Base-by-base conservation (phyloP, 805 yeast genomes). In the Monosporozyma aquatica region DNA sequence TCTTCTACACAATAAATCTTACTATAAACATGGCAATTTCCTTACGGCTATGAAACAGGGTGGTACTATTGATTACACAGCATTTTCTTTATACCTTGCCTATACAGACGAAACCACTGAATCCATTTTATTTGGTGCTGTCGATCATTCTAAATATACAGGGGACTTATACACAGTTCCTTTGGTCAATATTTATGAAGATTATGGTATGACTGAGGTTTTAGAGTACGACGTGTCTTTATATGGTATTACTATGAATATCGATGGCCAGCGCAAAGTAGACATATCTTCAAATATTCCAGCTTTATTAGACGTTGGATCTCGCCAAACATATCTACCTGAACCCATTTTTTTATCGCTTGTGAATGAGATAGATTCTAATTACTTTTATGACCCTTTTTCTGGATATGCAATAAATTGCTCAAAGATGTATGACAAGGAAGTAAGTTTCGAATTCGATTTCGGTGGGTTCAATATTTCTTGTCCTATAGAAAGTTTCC, bases 111-210 rank as follows among this genome's bases (percentile, higher is more conserved):
- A 74, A 0, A 39, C 52, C 5, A 46, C 63, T 1, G 87, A 86
- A 4, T 59, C 69, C 10, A 66, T 82, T 26, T 57, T 82, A 40
- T 82, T 82, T 64, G 89, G 90, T 36, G 90, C 80, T 29, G 70
- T 78, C 24, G 89, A 82, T 54, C 74, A 70, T 46, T 69, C 74
- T 30, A 80, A 80, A 60, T 80, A 75, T 56, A 42, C 63, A 0
- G 87, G 87, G n/a, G 46, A 56, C n/a, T 59, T 80, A 30, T 55
- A 66, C 24, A 61, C 75, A 1, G 56, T 80, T 6, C 78, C 80
- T 25, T 50, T 76, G 34, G 61, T 78, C 49, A 76, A 76, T 42
- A 41, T 46, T 6, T 41, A 45, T 23, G 38, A 23, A 30, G 36
- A 45, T 11, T 32, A 17, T 21, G 55, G 53, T 14, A 43, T 40